Conservation (phyloP, 345 rosid species). For the Populus simonii region DNA sequence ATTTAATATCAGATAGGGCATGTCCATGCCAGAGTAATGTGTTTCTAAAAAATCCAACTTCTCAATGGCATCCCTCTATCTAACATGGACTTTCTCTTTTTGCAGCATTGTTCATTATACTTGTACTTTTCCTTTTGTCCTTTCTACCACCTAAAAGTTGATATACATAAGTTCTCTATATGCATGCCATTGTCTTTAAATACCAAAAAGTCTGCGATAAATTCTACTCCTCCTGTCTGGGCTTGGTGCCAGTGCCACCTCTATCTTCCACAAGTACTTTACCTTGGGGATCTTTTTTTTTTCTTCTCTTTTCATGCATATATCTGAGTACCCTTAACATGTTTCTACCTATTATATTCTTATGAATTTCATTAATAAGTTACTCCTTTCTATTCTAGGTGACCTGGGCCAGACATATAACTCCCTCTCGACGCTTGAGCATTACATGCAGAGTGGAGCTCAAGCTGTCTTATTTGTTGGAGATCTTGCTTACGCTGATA, state of each 20-base stretch:
- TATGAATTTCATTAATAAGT: neutral
- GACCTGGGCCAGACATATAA: conserved; percentile 96
- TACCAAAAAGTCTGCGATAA: neutral
- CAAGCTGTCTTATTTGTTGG: conserved; percentile 81
- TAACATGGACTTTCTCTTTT: neutral
- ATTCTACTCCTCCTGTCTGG: neutral
- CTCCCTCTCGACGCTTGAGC: conserved; percentile 85
- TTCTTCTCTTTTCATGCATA: neutral
- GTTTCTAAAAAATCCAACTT: neutral
- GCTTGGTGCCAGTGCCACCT: neutral
- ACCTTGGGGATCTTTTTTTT: too few species aligned
- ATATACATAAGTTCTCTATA: neutral
- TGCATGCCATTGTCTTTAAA: neutral
- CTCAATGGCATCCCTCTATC: neutral
- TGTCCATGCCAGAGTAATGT: neutral
- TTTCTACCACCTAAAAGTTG: neutral
- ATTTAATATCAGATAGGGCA: neutral
- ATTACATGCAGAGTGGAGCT: conserved; percentile 81
- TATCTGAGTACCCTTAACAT: neutral
- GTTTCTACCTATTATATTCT: neutral
- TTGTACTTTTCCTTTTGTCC: neutral
- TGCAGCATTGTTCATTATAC: neutral
- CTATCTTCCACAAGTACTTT: neutral
- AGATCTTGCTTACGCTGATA: conserved; percentile 93
- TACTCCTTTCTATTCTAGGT: conserved; percentile 44